Conservation (phyloP, 2,329 filamentous ascomycete genomes). For the Fusarium gaditjirri region DNA sequence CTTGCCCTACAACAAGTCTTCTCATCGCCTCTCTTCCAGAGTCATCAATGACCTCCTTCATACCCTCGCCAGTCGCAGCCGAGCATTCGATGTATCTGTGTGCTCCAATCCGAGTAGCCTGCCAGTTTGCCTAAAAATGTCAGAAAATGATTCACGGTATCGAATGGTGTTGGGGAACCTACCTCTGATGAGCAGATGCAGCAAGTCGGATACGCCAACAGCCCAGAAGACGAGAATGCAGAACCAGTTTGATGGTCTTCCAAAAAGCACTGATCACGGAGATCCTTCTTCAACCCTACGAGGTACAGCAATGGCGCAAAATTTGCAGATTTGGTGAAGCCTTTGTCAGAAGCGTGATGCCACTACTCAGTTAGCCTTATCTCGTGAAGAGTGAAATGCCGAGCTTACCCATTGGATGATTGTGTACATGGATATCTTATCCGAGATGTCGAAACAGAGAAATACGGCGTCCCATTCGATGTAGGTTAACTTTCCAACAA, state of each 20-base stretch:
- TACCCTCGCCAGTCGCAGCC: slow-evolving; percentile 50
- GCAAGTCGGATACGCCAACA: slow-evolving; percentile 43
- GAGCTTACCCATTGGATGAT: slow-evolving; percentile 51
- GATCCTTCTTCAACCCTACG: slow-evolving; percentile 51
- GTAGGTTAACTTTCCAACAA: slow-evolving; percentile 49
- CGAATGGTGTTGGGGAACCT: slow-evolving; percentile 1
- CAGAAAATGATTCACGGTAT: too few relatives aligned
- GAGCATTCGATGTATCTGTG: slow-evolving; percentile 51
- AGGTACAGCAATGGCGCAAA: slow-evolving; percentile 46
- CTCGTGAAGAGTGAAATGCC: rapidly evolving
- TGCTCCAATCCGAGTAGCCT: slow-evolving; percentile 47
- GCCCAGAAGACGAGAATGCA: slow-evolving; percentile 1
- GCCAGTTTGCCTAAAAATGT: slow-evolving; percentile 45
- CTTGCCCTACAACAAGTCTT: slow-evolving; percentile 21
- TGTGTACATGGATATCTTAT: slow-evolving; percentile 48
- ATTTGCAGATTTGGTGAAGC: slow-evolving; percentile 40
- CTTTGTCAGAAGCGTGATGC: slow-evolving; percentile 43
- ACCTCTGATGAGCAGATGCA: slow-evolving; percentile 49
- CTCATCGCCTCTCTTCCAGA: slow-evolving; percentile 40
- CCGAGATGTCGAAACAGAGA: slow-evolving; percentile 53
- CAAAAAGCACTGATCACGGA: slow-evolving; percentile 41
- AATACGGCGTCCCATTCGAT: slow-evolving; percentile 53
- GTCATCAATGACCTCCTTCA: slow-evolving; percentile 47
- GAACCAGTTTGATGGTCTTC: slow-evolving; percentile 31
- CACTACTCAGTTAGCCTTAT: slow-evolving; percentile 40